Evolutionary conservation across 1,284 basidiomycete genomes (phyloP), one percentile per base, ranked within the genome.

Genomic region (Golubevia pallescens): DNA sequence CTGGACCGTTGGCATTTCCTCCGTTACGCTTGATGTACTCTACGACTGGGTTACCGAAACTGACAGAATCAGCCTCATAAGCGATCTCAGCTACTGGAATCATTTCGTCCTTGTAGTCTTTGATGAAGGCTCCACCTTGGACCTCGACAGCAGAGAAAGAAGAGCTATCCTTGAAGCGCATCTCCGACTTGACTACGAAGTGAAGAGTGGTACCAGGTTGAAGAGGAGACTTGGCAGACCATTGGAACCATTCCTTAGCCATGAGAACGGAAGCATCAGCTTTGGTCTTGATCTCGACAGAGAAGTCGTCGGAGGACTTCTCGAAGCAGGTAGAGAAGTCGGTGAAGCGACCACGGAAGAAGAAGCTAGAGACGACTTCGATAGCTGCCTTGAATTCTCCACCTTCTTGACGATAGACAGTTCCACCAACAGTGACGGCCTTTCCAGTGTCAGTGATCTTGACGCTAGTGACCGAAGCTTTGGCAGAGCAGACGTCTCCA

Each of bases 291-390:
- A 97, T 83, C 57, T 91, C 88, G 57, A 99, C 92, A 57, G 91
- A 86, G 86, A 96, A 97, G 86, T 96, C 94, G 72, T 95, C 92
- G 60, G 91, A 89, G 23, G 91, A 92, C 2, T 66, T 70, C 87
- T 98, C 95, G 86, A 99, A 99, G 0, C 96, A 98, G 87, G 96
- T 95, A 86, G 92, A 90, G 86, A 91, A 98, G 88, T 99, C 97
- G 78, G 88, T 89, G 88, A 97, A 99, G 63, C 90, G 90, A 65
- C 96, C 96, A 70, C 97, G 94, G 88, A 97, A 99, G 68, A 99
- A 90, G 92, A 99, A 99, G 42, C 94, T 90, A 0, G 95, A 98
- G 48, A 92, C 89, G 70, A 99, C 95, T 86, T 98, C 93, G 71
- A 99, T 93, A 84, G 96, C 92, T 93, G 86, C 97, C 94, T 86